A percentile compares a stretch with the other conserved stretches of the same genome.
Conservation (phyloP, 805 yeast genomes). For the Kazachstania martiniae region DNA sequence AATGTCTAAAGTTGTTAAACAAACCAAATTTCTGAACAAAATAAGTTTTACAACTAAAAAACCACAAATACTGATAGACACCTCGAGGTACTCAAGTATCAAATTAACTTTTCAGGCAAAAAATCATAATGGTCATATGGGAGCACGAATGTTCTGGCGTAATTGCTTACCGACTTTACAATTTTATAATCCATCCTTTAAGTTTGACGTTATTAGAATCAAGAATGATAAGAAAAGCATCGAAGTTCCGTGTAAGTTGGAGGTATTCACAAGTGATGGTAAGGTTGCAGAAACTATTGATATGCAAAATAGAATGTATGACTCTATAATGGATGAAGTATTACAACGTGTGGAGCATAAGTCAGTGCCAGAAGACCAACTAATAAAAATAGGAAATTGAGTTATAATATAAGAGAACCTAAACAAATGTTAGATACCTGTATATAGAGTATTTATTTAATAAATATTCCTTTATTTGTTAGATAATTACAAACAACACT, state of each 20-base stretch:
- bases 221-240: conserved; percentile 21
- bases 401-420: too few species aligned
- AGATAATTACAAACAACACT: too few species aligned
- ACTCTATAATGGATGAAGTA: conserved; percentile 47
- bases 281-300: conserved; percentile 32
- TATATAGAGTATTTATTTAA: too few species aligned
- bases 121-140: conserved; percentile 46
- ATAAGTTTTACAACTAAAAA: conserved; percentile 19
- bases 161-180: conserved; percentile 62
- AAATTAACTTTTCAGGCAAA: conserved; percentile 43
- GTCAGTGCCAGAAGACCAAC: conserved; percentile 35
- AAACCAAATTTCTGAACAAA: conserved; percentile 18
- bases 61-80: conserved; percentile 21
- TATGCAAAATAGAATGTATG: conserved; percentile 39
- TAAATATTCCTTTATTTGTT: too few species aligned
- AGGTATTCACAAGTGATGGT: conserved; percentile 14
- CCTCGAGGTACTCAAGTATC: conserved; percentile 25
- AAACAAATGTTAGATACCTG: too few species aligned
- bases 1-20: conserved; percentile 22
- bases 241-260: conserved; percentile 23
- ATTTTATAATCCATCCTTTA: conserved; percentile 69
- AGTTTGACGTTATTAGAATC: conserved; percentile 51
- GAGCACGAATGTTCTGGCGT: conserved; percentile 69
- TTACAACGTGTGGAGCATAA: conserved; percentile 42
- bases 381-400: conserved; percentile 23